Evolutionary conservation across 495 filamentous ascomycete genomes (phyloP), one percentile per base, ranked within the genome.

Genomic region (Cryomyces antarcticus): DNA sequence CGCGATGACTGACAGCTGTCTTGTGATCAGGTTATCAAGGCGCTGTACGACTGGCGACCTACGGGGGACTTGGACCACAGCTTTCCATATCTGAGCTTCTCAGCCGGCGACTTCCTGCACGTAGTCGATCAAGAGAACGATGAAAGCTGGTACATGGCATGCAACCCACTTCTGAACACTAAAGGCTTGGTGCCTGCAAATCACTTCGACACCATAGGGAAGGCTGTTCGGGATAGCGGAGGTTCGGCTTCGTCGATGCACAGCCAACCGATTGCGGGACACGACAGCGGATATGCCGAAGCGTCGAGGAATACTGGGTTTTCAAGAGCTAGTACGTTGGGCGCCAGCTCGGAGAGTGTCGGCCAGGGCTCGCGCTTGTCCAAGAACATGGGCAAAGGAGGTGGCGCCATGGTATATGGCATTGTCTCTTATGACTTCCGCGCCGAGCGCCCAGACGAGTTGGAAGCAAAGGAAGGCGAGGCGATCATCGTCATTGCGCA

Each of bases 401-500:
- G 61, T 13, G 85, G 85, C 29, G 79, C 82, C 44, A 92, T 89
- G 76, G 83, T 97, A 7, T 97, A 96, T 52, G 89, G 89, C 30
- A 73, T 96, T 36, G 92, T 97, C 43, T 77, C 87, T 66, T 97
- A 96, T 55, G 92, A 97, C 59, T 97, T 97, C 62, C 72, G 82
- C 45, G 92, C 89, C 1, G 92, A 97, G 59, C 70, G 92, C 41
- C 82, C 87, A 2, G 92, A 96, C 50, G 89, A 97, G 60, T 61
- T 97, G 48, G 88, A 95, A 48, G 92, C 92, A 28, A 92, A 89
- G 58, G 75, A 79, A 38, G 92, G 89, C 44, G 89, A 97, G 59
- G 81, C 84, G 31, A 95, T 97, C 53, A 94, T 97, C 44, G 86
- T 96, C 28, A 96, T 96, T 56, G 89, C 89, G 34, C 89, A 95